A percentile compares a stretch with the other conserved stretches of the same genome.
phyloP scores from a whole-genome alignment of 768 basidiomycete genomes.

The Dendrothele bispora region DNA sequence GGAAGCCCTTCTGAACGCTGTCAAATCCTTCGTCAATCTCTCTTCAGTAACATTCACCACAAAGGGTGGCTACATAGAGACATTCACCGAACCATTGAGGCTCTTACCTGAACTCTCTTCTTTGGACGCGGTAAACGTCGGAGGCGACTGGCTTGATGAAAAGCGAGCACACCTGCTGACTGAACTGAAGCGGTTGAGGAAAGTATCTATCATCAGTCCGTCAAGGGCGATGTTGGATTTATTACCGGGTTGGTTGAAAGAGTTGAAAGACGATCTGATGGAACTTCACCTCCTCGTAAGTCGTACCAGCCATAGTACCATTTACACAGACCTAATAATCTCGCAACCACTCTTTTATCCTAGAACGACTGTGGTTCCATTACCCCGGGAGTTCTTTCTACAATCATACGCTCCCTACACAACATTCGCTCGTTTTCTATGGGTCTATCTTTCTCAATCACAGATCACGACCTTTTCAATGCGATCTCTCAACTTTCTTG shows the following conservation, averaged over 20 bases:
- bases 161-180: background rate
- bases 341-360: background rate
- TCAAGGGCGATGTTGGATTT: constrained; percentile 3
- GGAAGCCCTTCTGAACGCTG: constrained; percentile 11
- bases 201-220: constrained; percentile 5
- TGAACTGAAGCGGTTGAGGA: constrained; percentile 2
- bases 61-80: constrained; percentile 1
- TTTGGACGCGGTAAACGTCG: background rate
- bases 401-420: constrained; percentile 38
- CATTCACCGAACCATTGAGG: constrained; percentile 7
- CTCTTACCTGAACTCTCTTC: background rate
- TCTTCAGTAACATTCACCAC: constrained; percentile 6
- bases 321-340: background rate
- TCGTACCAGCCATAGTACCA: background rate
- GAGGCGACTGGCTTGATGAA: background rate
- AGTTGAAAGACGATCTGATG: constrained; percentile 29
- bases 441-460: constrained; percentile 61
- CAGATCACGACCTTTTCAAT: constrained; percentile 49
- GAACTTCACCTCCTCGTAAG: constrained; percentile 46
- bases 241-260: constrained; percentile 9
- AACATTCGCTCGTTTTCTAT: constrained; percentile 40
- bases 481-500: constrained; percentile 42
- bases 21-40: constrained; percentile 13
- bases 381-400: constrained; percentile 57
- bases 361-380: constrained; percentile 65